These are phyloP conservation scores for Manihot esculenta DNA, from an alignment of 441 rosid species.

Conservation along the genomic window DNA sequence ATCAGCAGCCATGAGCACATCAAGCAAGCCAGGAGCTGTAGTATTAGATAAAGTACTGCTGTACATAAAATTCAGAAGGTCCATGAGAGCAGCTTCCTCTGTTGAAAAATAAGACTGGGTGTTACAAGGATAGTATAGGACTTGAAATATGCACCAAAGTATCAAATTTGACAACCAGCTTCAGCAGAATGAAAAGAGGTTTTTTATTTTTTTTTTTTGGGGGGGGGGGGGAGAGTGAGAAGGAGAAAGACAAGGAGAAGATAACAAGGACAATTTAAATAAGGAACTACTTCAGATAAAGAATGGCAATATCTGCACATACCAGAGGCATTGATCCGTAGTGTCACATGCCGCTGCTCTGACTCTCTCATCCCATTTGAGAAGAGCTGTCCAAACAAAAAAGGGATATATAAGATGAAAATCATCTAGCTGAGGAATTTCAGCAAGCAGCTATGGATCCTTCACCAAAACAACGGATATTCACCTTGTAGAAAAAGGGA, in stretches of 20 bases:
- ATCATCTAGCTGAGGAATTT: not conserved
- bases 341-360: constrained; percentile 70
- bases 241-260: not conserved
- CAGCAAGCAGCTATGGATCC: not conserved
- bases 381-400: constrained; percentile 49
- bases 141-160: not conserved
- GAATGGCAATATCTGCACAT: constrained; percentile 35
- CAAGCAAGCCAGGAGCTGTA: constrained; percentile 62
- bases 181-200: too few species aligned
- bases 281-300: not conserved
- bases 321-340: constrained; percentile 72
- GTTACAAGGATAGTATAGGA: not conserved
- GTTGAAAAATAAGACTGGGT: constrained; percentile 20
- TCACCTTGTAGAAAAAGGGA: constrained; percentile 91
- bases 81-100: constrained; percentile 91
- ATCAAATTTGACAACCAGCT: not conserved
- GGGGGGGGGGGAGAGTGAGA: not conserved
- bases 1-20: constrained; percentile 83
- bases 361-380: constrained; percentile 92
- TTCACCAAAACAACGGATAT: not conserved
- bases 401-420: constrained; percentile 22
- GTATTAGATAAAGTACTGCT: constrained; percentile 53
- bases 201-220: too few species aligned
- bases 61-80: constrained; percentile 80
- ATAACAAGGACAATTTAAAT: not conserved